Percentiles rank a stretch among this genome's conserved stretches.
These are phyloP conservation scores for Pichia sp. DNA, from an alignment of 1,139 yeast species.

Conservation along the genomic window DNA sequence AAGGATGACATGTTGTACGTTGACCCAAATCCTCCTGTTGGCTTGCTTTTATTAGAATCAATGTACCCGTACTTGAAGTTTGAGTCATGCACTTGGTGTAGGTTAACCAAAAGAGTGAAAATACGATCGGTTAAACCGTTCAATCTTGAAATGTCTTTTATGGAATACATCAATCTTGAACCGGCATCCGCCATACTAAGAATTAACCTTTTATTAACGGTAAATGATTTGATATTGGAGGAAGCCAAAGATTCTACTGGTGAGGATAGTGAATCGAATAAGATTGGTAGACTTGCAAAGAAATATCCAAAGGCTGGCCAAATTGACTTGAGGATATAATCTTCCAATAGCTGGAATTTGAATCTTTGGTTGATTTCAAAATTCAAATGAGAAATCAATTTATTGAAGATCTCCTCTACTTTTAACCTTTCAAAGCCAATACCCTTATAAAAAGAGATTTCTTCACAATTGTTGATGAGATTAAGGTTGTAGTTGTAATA, in stretches of 20 bases:
- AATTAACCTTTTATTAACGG: constrained; percentile 86
- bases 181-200: constrained; percentile 94
- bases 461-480: constrained; percentile 85
- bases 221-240: constrained; percentile 78
- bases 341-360: constrained; percentile 71
- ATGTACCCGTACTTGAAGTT: constrained; percentile 57
- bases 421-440: constrained; percentile 74
- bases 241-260: constrained; percentile 25
- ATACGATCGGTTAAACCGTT: constrained; percentile 90
- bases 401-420: constrained; percentile 54
- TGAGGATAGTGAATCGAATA: constrained; percentile 33
- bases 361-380: constrained; percentile 51
- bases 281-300: constrained; percentile 84
- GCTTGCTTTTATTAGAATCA: constrained; percentile 14
- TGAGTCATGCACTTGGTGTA: constrained; percentile 79
- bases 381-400: constrained; percentile 44
- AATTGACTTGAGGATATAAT: constrained; percentile 80
- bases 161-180: constrained; percentile 91
- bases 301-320: constrained; percentile 95
- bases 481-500: constrained; percentile 84
- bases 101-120: constrained; percentile 64
- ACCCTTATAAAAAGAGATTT: constrained; percentile 92
- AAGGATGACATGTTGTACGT: constrained; percentile 34
- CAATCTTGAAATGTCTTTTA: constrained; percentile 85
- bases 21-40: constrained; percentile 34